Conservation (phyloP, 1,284 basidiomycete genomes). For the Pascua sp. region DNA sequence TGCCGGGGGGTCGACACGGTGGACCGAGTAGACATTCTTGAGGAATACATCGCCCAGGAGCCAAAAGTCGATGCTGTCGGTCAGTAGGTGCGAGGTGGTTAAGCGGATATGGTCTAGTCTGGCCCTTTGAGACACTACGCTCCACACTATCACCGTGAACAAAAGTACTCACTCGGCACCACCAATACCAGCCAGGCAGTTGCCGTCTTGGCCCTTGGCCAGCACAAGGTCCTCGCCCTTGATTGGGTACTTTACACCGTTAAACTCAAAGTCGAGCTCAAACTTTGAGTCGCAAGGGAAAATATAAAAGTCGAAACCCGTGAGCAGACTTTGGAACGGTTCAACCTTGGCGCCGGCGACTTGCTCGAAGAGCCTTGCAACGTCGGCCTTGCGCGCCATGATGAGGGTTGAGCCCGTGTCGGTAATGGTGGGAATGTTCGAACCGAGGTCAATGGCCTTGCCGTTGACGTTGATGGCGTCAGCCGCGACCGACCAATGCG, state of each 20-base stretch:
- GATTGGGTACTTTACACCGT: too few species aligned
- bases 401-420: slow-evolving; percentile 1
- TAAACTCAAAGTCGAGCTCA: too few species aligned
- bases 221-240: too few species aligned
- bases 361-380: background rate
- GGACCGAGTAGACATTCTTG: slow-evolving; percentile 58
- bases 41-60: slow-evolving; percentile 93
- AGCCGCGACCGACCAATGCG: slow-evolving; percentile 1
- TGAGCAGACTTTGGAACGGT: too few species aligned
- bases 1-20: slow-evolving; percentile 50
- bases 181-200: too few species aligned
- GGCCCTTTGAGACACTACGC: too few species aligned
- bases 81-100: background rate
- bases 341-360: too few species aligned
- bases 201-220: too few species aligned
- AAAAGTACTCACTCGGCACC: too few species aligned
- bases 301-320: background rate
- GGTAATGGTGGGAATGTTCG: background rate
- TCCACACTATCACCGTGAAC: too few species aligned
- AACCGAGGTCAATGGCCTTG: background rate
- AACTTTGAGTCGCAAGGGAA: background rate
- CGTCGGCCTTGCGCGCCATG: background rate
- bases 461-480: background rate
- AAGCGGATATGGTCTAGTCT: too few species aligned
- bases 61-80: slow-evolving; percentile 53